A percentile compares a stretch with the other conserved stretches of the same genome.
phyloP scores from a whole-genome alignment of 495 filamentous ascomycete species.

The Bacidia gigantensis region DNA sequence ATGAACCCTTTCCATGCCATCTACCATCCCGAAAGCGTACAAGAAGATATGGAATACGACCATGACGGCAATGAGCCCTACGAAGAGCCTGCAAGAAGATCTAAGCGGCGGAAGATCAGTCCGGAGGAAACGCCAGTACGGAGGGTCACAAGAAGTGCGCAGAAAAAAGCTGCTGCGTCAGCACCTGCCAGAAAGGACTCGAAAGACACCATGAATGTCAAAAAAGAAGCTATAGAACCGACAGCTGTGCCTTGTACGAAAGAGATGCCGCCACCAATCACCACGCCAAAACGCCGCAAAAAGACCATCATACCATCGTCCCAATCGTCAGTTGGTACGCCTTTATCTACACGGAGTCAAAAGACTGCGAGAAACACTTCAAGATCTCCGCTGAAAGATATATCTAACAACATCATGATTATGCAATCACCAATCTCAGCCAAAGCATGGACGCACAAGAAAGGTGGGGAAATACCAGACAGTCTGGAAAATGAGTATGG shows the following conservation, averaged over 20 bases:
- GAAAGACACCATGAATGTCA: neutral
- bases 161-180: neutral
- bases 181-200: neutral
- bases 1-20: slow-evolving; percentile 14
- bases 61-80: slow-evolving; percentile 7
- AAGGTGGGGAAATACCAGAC: slow-evolving; percentile 13
- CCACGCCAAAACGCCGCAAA: slow-evolving; percentile 13
- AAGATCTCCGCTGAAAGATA: slow-evolving; percentile 21
- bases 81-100: neutral
- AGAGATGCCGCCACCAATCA: slow-evolving; percentile 10
- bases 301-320: slow-evolving; percentile 24
- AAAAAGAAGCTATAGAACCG: neutral
- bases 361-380: neutral
- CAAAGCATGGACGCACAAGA: slow-evolving; percentile 1
- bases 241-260: neutral
- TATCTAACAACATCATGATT: slow-evolving; percentile 13
- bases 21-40: slow-evolving; percentile 10
- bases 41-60: slow-evolving; percentile 8
- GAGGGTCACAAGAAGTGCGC: slow-evolving; percentile 9
- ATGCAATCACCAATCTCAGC: neutral
- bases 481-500: slow-evolving; percentile 13
- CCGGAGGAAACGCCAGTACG: neutral
- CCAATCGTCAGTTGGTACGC: slow-evolving; percentile 25
- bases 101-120: slow-evolving; percentile 10
- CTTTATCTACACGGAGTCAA: slow-evolving; percentile 18